Base-by-base conservation (phyloP, 352 stramenopile species). In the Phytophthora syringae region DNA sequence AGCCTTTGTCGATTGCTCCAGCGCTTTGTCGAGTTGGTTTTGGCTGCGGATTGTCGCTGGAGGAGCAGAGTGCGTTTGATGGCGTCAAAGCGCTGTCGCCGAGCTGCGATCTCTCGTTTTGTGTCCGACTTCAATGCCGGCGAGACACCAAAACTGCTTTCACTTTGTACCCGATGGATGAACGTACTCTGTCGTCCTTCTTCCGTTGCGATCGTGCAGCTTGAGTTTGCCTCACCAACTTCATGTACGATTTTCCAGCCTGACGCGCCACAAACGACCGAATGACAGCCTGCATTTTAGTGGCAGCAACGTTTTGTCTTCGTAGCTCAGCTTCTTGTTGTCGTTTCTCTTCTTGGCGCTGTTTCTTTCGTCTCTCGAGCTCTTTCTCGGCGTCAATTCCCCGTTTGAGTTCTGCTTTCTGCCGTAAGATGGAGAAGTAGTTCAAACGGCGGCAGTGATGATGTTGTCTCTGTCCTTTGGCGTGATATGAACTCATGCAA, bases 351-450 rank as follows among this genome's bases (percentile, higher is more conserved):
- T 80, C 53, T 48, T 78, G 72, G 15, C 58, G 49, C 3, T 60
- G 53, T 34, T 65, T 73, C 7, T 43, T 57, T 15, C 67, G 57
- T 42, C 45, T 76, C 25, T 83, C 74, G 7, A 61, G 76, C 2
- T 72, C 51, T 21, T 82, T 80, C 34, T 79, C 65, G 0, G 64
- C 67, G 11, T 84, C 77, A 0, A 27, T 40, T 34, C 44, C 47
- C 0, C 84, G 70, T 32, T 79, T 75, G n/a, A 66, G 27, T 49
- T 86, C 59, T 7, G 79, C 76, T 42, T 79, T 75, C 39, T 86
- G 73, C 36, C 74, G 69, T 10, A 93, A 58, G 15, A 93, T 65
- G 0, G 84, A 89, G 56, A 84, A 89, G 52, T 92, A 93, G 42
- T 79, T 89, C 34, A 93, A 50, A 16, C 81, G 82, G 34, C 79